Evolutionary conservation across 1,284 basidiomycete species (phyloP), one percentile per base, ranked within the genome.

Genomic region (Austroboletus rostrupii): DNA sequence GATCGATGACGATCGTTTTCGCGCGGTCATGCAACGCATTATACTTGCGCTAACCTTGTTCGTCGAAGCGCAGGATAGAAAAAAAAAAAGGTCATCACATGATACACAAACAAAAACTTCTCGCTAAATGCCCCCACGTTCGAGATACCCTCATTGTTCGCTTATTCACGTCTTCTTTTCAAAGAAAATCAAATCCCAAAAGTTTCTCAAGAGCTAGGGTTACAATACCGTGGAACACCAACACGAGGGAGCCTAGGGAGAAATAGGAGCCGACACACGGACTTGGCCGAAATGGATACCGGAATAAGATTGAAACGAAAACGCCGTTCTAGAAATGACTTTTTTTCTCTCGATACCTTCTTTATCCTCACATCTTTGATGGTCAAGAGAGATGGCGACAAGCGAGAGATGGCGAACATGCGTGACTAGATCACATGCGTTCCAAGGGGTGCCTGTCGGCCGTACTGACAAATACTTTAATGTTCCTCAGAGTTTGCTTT

Each of bases 381-480:
- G 36, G 44, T 39, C 48, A n/a, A 7, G 13, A 29, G 21, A 19
- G 17, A 20, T 21, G 20, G 44, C 28, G 28, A 19, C 43, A 54
- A 40, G 40, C 2, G 35, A 26, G 37, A 42, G 43, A 31, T 8
- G 23, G 11, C 42, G 20, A 37, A 10, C 35, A 39, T 44, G 37
- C 23, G 17, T 11, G 23, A 41, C 32, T 44, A 3, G 12, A 16
- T 65, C 59, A 81, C 53, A 81, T 74, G 57, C 79, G 72, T 45
- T 73, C 67, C 36, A 88, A 68, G 11, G 86, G 86, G 66, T 87
- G 78, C 48, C 60, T 68, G 63, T 89, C 87, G 36, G 68, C 65
- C 48, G 71, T 59, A 65, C 86, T 88, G 57, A 88, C 72, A 47
- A 78, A 61, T 43, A 88, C 72, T 49, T 81, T 74, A 39, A 81